Percentiles rank a stretch among this genome's conserved stretches.
These are phyloP conservation scores for Hippophae rhamnoides DNA, from an alignment of 306 rosid species.

Conservation along the genomic window DNA sequence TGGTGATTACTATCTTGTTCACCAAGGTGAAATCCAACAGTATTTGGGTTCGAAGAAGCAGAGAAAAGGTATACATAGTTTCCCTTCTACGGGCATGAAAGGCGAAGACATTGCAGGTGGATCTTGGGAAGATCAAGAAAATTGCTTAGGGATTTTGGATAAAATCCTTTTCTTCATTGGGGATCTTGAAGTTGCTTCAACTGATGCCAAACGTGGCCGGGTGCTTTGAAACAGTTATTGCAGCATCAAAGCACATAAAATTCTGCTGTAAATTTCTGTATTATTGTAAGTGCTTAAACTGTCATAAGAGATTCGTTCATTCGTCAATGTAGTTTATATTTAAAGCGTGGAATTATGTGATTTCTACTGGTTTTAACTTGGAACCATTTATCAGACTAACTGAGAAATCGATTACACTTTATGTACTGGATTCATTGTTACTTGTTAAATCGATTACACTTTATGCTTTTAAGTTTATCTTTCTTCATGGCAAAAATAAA, in stretches of 20 bases:
- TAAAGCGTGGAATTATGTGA: too few relatives aligned
- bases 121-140: constrained; percentile 30
- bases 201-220: constrained; percentile 50
- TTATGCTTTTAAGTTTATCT: too few relatives aligned
- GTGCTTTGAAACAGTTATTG: constrained; percentile 18
- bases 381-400: too few relatives aligned
- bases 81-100: constrained; percentile 14
- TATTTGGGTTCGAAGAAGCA: constrained; percentile 52
- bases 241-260: background rate
- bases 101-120: constrained; percentile 23
- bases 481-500: too few relatives aligned
- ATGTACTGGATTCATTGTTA: too few relatives aligned
- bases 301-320: too few relatives aligned
- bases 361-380: too few relatives aligned
- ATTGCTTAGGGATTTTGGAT: constrained; percentile 53
- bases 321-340: too few relatives aligned
- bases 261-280: constrained; percentile 18
- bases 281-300: background rate
- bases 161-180: constrained; percentile 68
- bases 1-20: constrained; percentile 60
- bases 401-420: too few relatives aligned
- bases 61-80: constrained; percentile 15
- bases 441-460: too few relatives aligned
- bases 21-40: constrained; percentile 59
- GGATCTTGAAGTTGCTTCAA: constrained; percentile 70